Conservation (phyloP, 768 basidiomycete genomes). For the Russula griseocarnosa region DNA sequence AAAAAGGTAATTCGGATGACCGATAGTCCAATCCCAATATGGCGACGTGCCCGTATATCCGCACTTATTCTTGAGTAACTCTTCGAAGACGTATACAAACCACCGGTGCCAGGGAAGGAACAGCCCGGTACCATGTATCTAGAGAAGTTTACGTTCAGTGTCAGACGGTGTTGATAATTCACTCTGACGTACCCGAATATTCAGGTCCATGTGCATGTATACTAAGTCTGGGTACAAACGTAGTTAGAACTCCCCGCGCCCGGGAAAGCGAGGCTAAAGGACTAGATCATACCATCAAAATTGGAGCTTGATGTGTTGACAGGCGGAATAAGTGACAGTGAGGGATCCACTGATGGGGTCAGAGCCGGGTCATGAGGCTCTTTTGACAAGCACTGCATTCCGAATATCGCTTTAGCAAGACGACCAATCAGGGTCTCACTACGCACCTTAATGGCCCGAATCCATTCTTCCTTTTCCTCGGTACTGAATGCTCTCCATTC, state of each 20-base stretch:
- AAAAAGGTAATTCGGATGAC: background rate
- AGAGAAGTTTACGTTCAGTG: background rate
- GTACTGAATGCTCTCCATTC: slow-evolving; percentile 30
- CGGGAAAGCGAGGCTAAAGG: background rate
- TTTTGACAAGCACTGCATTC: slow-evolving; percentile 8
- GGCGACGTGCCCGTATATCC: slow-evolving; percentile 30
- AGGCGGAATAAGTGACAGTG: slow-evolving; percentile 20
- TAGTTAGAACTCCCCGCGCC: background rate
- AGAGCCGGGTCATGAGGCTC: slow-evolving; percentile 25
- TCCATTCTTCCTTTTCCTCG: slow-evolving; percentile 29
- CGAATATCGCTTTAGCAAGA: background rate
- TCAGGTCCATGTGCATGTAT: slow-evolving; percentile 33
- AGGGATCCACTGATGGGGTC: slow-evolving; percentile 14
- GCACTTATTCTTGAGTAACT: slow-evolving; percentile 29
- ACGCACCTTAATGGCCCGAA: slow-evolving; percentile 30
- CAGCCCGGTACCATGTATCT: slow-evolving; percentile 31
- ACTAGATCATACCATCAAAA: slow-evolving; percentile 21
- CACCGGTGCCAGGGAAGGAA: slow-evolving; percentile 35
- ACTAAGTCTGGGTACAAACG: slow-evolving; percentile 24
- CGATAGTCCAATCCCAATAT: slow-evolving; percentile 35
- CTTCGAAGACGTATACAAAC: slow-evolving; percentile 29
- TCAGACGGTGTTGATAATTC: background rate
- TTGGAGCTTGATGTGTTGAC: slow-evolving; percentile 26
- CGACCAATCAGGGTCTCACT: background rate
- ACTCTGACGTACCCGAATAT: slow-evolving; percentile 18